phyloP scores from a whole-genome alignment of 2,329 filamentous ascomycete genomes.

The Cercospora sojina region DNA sequence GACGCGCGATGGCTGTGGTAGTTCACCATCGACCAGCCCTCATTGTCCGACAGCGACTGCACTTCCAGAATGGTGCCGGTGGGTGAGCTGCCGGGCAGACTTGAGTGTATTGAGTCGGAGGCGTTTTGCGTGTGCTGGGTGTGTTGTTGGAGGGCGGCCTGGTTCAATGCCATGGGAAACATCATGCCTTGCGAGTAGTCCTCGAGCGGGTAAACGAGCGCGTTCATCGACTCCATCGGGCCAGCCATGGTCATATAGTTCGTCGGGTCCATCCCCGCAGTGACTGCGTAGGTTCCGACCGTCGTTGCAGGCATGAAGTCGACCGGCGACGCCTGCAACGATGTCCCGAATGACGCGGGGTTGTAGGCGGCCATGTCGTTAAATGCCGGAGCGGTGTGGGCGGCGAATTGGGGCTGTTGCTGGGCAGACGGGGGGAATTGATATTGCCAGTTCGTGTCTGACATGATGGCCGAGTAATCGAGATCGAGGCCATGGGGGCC shows the following conservation, averaged over 20 bases:
- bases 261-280: conserved; percentile 43
- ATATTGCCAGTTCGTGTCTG: conserved; percentile 45
- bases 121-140: conserved; percentile 35
- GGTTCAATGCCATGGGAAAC: conserved; percentile 48
- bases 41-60: conserved; percentile 83
- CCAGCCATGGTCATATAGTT: conserved; percentile 44
- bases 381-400: conserved; percentile 38
- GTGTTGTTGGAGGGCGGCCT: conserved; percentile 44
- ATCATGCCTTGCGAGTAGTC: conserved; percentile 73
- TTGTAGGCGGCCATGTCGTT: conserved; percentile 39
- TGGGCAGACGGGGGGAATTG: conserved; percentile 39
- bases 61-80: conserved; percentile 82
- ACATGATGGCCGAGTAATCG: conserved; percentile 37
- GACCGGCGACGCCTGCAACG: conserved; percentile 48
- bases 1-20: conserved; percentile 54
- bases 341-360: conserved; percentile 41
- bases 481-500: conserved; percentile 37
- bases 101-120: conserved; percentile 37
- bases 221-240: conserved; percentile 48
- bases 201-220: conserved; percentile 49
- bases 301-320: conserved; percentile 47
- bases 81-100: conserved; percentile 61
- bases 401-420: conserved; percentile 28
- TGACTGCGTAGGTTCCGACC: conserved; percentile 41
- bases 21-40: conserved; percentile 76